Conservation (phyloP, 2,329 filamentous ascomycete genomes). For the Lecanosticta acicola region DNA sequence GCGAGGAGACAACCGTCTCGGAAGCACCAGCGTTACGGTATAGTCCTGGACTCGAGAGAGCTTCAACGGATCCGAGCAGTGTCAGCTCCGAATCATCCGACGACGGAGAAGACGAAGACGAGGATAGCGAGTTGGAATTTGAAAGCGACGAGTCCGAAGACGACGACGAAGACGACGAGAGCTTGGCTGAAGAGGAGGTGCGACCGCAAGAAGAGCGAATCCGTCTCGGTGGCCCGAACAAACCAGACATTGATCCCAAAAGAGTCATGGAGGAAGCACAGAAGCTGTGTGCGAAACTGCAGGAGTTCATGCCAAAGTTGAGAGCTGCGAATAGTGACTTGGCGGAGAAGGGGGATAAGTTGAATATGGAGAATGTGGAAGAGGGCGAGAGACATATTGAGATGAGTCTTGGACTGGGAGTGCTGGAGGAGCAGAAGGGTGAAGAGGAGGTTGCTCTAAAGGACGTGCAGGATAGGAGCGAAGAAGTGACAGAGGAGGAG, state of each 20-base stretch:
- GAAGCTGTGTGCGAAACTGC: constrained; percentile 24
- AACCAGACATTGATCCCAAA: constrained; percentile 16
- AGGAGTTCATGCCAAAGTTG: constrained; percentile 30
- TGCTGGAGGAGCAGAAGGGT: constrained; percentile 27
- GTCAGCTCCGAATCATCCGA: constrained; percentile 1
- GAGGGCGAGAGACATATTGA: constrained; percentile 33
- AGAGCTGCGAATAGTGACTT: constrained; percentile 30
- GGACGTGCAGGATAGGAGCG: not conserved
- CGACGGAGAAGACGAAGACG: constrained; percentile 2
- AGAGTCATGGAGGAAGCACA: constrained; percentile 13
- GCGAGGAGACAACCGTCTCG: constrained; percentile 2
- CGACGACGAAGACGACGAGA: constrained; percentile 3
- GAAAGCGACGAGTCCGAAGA: constrained; percentile 3
- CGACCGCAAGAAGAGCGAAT: constrained; percentile 3
- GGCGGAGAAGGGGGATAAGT: constrained; percentile 16
- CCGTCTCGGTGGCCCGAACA: constrained; percentile 14
- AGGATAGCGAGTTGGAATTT: constrained; percentile 4
- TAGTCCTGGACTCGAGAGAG: not conserved
- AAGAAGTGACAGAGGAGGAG: not conserved
- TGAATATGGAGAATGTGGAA: constrained; percentile 30
- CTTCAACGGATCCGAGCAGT: constrained; percentile 2
- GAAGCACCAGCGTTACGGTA: constrained; percentile 7
- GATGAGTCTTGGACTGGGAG: constrained; percentile 33
- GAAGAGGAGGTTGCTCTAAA: not conserved
- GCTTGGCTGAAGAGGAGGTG: not conserved